Evolutionary conservation across 106 monocot species (phyloP).

Genomic region (Apostasia ramifera): DNA sequence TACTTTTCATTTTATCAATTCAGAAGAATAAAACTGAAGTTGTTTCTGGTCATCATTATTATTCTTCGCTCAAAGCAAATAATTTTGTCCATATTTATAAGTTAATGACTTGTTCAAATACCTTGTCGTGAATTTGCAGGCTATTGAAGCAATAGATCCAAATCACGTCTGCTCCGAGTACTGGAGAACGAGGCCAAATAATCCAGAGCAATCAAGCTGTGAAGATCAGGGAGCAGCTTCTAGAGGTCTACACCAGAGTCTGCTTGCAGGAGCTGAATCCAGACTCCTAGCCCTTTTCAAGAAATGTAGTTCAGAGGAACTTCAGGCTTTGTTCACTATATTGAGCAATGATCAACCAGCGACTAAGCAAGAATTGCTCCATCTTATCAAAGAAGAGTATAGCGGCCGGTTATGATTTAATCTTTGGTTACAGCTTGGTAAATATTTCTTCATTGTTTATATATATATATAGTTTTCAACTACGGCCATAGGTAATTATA

Average conservation of each 20-base stretch:
- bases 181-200: not conserved
- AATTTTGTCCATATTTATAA: too few relatives aligned
- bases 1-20: too few relatives aligned
- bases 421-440: not conserved
- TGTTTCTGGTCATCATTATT: too few relatives aligned
- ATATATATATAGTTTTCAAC: too few relatives aligned
- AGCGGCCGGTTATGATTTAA: not conserved
- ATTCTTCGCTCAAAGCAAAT: too few relatives aligned
- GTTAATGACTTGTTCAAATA: too few relatives aligned
- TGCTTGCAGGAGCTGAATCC: not conserved
- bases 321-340: not conserved
- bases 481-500: too few relatives aligned
- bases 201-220: not conserved
- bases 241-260: not conserved
- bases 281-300: not conserved
- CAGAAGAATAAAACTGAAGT: too few relatives aligned
- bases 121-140: not conserved
- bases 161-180: not conserved
- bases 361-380: not conserved
- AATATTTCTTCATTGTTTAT: too few relatives aligned
- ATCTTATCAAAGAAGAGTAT: constrained; percentile 7
- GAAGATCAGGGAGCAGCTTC: not conserved
- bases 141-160: not conserved
- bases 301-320: constrained; percentile 1
- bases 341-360: not conserved